These are phyloP conservation scores for Pichia norvegensis DNA, from an alignment of 1,139 yeast genomes.

Conservation along the genomic window DNA sequence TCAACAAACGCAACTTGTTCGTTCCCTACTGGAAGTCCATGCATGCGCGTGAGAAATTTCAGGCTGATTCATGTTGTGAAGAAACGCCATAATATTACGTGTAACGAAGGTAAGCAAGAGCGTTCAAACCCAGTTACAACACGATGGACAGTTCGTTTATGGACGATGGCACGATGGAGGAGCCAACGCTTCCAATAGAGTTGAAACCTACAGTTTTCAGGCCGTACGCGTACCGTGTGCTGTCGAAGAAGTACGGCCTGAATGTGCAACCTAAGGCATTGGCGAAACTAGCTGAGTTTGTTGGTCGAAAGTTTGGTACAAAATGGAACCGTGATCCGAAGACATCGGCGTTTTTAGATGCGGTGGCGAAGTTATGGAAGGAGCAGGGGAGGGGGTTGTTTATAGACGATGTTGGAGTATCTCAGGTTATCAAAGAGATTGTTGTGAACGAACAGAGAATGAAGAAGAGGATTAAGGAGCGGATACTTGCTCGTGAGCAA, in stretches of 20 bases:
- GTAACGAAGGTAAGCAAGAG: neutral
- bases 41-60: neutral
- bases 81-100: neutral
- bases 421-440: slow-evolving; percentile 53
- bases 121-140: neutral
- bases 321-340: slow-evolving; percentile 76
- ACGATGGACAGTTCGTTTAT: slow-evolving; percentile 15
- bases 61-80: neutral
- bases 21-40: no score
- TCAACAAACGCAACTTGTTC: slow-evolving; percentile 1
- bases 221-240: slow-evolving; percentile 82
- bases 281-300: slow-evolving; percentile 56
- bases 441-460: slow-evolving; percentile 17
- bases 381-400: slow-evolving; percentile 81
- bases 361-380: slow-evolving; percentile 78
- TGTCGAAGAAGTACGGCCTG: slow-evolving; percentile 88
- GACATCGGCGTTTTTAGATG: slow-evolving; percentile 66
- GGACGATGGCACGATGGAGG: slow-evolving; percentile 7
- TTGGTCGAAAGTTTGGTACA: slow-evolving; percentile 71
- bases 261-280: slow-evolving; percentile 85
- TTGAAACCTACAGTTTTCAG: slow-evolving; percentile 76
- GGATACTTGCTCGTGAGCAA: neutral
- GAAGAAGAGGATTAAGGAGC: slow-evolving; percentile 6
- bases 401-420: slow-evolving; percentile 66
- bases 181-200: slow-evolving; percentile 53